Conservation (phyloP, 495 filamentous ascomycete genomes). For the Margaritispora aquatica region DNA sequence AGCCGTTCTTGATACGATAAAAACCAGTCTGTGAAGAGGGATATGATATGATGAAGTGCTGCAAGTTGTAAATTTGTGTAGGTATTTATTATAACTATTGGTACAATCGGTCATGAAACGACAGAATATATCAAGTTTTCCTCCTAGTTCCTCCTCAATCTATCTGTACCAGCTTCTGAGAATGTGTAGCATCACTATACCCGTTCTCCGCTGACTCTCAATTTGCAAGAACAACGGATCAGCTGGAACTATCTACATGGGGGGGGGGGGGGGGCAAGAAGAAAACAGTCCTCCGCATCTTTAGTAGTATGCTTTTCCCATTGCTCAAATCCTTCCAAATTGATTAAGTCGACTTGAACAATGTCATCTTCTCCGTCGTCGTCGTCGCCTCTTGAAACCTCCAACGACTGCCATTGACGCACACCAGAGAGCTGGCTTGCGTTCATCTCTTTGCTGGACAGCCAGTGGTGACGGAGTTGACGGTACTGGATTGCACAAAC, state of each 20-base stretch:
- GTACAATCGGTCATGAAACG: background rate
- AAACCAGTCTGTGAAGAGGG: background rate
- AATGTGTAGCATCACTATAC: background rate
- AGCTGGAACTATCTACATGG: background rate
- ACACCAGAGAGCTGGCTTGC: background rate
- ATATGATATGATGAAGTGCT: background rate
- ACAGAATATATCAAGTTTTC: background rate
- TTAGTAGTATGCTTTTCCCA: background rate
- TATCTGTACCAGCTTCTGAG: background rate
- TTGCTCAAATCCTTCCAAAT: background rate
- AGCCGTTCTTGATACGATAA: too few relatives aligned
- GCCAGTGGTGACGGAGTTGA: background rate
- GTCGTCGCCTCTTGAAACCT: background rate
- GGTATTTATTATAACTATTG: background rate
- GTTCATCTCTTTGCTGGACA: slow-evolving; percentile 1
- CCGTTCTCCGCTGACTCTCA: background rate
- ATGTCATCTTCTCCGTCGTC: slow-evolving; percentile 6
- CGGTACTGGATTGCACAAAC: slow-evolving; percentile 4
- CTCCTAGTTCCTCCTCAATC: background rate
- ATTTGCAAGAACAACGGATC: background rate
- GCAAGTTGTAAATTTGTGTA: background rate
- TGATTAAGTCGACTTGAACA: slow-evolving; percentile 1
- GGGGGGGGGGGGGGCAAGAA: slow-evolving; percentile 29
- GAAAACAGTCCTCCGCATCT: slow-evolving; percentile 41
- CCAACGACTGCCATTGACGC: background rate